Evolutionary conservation across 108 stramenopile species (phyloP).

Genomic region (Pseudonitzschia pungens): DNA sequence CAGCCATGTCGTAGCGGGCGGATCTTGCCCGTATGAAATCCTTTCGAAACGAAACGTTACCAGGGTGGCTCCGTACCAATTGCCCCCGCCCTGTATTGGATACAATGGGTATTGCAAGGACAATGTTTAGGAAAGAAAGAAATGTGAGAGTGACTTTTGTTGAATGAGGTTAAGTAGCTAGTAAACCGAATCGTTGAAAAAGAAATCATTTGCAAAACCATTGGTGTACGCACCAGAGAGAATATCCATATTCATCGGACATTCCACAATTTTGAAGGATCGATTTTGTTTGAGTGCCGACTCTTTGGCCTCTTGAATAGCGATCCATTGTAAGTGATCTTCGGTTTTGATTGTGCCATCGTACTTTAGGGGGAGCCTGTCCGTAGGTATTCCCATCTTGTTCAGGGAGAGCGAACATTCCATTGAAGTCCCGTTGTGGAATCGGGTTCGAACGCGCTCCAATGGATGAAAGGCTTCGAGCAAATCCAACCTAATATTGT

Average conservation of each 20-base stretch:
- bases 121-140: not conserved
- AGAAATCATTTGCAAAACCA: too few species aligned
- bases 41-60: conserved; percentile 11
- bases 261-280: conserved; percentile 9
- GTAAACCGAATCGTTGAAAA: too few species aligned
- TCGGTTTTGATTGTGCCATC: conserved; percentile 15
- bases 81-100: conserved; percentile 5
- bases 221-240: not conserved
- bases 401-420: conserved; percentile 6
- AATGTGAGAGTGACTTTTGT: too few species aligned
- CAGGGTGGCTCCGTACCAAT: conserved; percentile 11
- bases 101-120: too few species aligned
- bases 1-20: conserved; percentile 1
- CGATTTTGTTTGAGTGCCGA: not conserved
- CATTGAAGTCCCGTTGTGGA: conserved; percentile 16
- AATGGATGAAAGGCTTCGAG: not conserved
- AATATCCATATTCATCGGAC: conserved; percentile 23
- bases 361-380: conserved; percentile 9
- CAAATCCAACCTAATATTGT: not conserved
- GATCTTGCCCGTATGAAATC: conserved; percentile 13
- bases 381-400: conserved; percentile 4
- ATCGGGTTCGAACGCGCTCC: conserved; percentile 4
- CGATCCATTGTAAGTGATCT: conserved; percentile 21
- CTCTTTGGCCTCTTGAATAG: conserved; percentile 15
- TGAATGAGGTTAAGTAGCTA: too few species aligned